Conservation (phyloP, 179 eudicot species). For the Vitellaria paradoxa region DNA sequence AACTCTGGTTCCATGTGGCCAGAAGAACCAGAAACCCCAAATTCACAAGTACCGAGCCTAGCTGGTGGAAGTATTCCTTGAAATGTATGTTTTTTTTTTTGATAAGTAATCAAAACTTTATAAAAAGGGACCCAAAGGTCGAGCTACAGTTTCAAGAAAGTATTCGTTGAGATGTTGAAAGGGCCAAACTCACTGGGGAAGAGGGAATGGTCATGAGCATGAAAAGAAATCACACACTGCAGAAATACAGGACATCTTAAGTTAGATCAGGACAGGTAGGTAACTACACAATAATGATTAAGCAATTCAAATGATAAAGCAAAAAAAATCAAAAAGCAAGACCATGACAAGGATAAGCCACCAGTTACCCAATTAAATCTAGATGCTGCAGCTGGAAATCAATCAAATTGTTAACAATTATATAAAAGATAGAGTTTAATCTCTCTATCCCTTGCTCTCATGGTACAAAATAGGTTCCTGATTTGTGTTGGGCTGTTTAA, state of each 20-base stretch:
- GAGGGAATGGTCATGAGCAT: constrained; percentile 23
- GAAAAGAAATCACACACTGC: constrained; percentile 7
- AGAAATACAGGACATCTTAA: background rate
- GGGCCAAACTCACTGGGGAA: constrained; percentile 52
- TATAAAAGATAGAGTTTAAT: background rate
- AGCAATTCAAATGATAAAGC: background rate
- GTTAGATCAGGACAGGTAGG: constrained; percentile 1
- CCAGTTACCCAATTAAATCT: background rate
- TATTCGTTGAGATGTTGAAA: constrained; percentile 39
- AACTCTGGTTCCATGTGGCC: constrained; percentile 37
- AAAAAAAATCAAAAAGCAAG: background rate
- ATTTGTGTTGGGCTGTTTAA: no score
- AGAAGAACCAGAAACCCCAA: constrained; percentile 40
- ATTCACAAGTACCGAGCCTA: constrained; percentile 46
- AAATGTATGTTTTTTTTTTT: no score
- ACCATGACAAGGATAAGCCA: background rate
- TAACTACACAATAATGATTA: background rate
- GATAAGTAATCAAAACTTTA: no score
- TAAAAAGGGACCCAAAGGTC: no score
- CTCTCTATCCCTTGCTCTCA: background rate
- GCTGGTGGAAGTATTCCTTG: constrained; percentile 40
- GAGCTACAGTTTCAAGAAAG: no score
- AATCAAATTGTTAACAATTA: background rate
- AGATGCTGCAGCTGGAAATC: background rate
- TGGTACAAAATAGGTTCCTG: no score